Conservation (phyloP, 768 basidiomycete genomes). For the Pleurotus cornucopiae region DNA sequence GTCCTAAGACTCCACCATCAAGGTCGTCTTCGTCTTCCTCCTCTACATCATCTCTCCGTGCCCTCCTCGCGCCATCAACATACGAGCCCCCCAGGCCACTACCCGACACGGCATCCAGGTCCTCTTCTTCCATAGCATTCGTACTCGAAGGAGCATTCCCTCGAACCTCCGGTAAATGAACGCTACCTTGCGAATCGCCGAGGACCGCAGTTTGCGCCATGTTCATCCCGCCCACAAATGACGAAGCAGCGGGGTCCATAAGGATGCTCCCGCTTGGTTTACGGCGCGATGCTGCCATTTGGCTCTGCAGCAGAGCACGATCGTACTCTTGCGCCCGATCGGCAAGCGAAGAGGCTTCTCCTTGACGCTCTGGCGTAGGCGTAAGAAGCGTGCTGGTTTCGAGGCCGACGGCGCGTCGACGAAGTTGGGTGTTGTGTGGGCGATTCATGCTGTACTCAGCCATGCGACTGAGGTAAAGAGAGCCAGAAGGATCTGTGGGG, state of each 20-base stretch:
- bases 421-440: conserved; percentile 26
- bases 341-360: conserved; percentile 28
- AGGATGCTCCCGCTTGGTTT: conserved; percentile 39
- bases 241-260: conserved; percentile 35
- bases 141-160: conserved; percentile 4
- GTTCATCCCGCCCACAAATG: conserved; percentile 44
- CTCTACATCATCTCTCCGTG: conserved; percentile 41
- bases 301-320: conserved; percentile 68
- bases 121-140: conserved; percentile 33
- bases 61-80: conserved; percentile 32
- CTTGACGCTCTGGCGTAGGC: conserved; percentile 22
- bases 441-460: conserved; percentile 59
- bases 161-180: conserved; percentile 14
- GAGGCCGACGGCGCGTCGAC: conserved; percentile 10
- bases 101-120: conserved; percentile 36
- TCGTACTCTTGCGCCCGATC: conserved; percentile 75
- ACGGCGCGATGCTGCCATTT: conserved; percentile 48
- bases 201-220: conserved; percentile 70
- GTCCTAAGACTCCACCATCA: conserved; percentile 81
- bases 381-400: conserved; percentile 26
- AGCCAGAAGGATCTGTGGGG: conserved; percentile 86
- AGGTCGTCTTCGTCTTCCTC: conserved; percentile 60
- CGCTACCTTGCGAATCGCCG: conserved; percentile 70
- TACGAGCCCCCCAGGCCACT: conserved; percentile 49
- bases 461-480: conserved; percentile 84